phyloP scores from a whole-genome alignment of 352 stramenopile genomes.

The Phytophthora cryptogea region DNA sequence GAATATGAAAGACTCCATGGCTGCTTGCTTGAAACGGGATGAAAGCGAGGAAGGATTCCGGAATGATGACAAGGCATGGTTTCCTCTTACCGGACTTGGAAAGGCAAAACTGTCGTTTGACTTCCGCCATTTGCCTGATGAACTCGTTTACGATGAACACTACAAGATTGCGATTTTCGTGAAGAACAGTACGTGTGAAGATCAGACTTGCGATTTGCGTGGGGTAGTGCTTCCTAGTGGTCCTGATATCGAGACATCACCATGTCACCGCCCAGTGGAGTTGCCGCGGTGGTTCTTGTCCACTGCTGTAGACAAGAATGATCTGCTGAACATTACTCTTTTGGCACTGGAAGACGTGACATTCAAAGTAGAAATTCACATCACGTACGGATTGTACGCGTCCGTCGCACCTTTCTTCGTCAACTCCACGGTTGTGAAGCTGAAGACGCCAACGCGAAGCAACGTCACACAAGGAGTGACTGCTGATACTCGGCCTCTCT shows the following conservation, averaged over 20 bases:
- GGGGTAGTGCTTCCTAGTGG: constrained; percentile 57
- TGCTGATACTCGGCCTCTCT: constrained; percentile 74
- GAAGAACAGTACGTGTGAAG: constrained; percentile 91
- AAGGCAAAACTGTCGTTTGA: constrained; percentile 95
- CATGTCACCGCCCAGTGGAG: constrained; percentile 90
- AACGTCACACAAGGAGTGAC: constrained; percentile 73
- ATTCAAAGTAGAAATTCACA: constrained; percentile 95
- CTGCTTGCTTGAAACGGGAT: constrained; percentile 36
- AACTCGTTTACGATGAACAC: constrained; percentile 95
- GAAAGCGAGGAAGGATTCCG: constrained; percentile 81
- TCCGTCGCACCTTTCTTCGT: constrained; percentile 89
- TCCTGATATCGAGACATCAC: constrained; percentile 84
- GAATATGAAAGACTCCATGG: constrained; percentile 47
- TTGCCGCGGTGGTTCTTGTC: constrained; percentile 93
- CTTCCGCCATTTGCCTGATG: constrained; percentile 90
- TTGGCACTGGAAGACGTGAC: constrained; percentile 95
- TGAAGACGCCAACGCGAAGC: constrained; percentile 74
- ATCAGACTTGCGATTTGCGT: constrained; percentile 79
- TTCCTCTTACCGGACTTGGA: constrained; percentile 90
- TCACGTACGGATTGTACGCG: constrained; percentile 94
- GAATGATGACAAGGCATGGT: constrained; percentile 91
- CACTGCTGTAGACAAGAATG: constrained; percentile 91
- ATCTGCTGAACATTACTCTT: constrained; percentile 94
- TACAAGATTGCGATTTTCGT: constrained; percentile 96
- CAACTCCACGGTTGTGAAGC: constrained; percentile 89